A percentile compares a stretch with the other conserved stretches of the same genome.
These are phyloP conservation scores for Candida silvatica DNA, from an alignment of 805 yeast species.

Conservation along the genomic window DNA sequence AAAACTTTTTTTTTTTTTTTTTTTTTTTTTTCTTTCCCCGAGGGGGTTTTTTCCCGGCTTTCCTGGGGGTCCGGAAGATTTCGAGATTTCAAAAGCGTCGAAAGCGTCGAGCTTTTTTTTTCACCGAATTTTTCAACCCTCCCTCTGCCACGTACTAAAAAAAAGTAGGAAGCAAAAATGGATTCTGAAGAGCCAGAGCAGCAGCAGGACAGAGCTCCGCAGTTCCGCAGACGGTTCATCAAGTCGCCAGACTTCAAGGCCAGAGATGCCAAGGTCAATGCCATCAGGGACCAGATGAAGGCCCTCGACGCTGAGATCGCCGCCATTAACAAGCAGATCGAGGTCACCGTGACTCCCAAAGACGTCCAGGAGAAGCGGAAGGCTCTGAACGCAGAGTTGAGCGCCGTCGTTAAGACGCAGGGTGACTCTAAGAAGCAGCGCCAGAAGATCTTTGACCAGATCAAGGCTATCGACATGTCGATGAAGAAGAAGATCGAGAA, in stretches of 20 bases:
- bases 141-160: background rate
- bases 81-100: conserved; percentile 47
- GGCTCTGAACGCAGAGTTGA: conserved; percentile 34
- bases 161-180: background rate
- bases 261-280: conserved; percentile 49
- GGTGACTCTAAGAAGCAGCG: conserved; percentile 25
- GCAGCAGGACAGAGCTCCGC: conserved; percentile 13
- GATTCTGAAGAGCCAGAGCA: background rate
- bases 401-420: conserved; percentile 33
- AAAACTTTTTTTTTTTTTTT: too few relatives aligned
- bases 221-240: conserved; percentile 40
- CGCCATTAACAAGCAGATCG: conserved; percentile 46
- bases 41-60: too few relatives aligned
- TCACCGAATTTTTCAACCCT: too few relatives aligned
- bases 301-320: conserved; percentile 47
- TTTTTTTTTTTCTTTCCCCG: too few relatives aligned
- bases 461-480: conserved; percentile 58
- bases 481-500: conserved; percentile 72
- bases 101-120: too few relatives aligned
- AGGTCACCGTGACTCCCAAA: conserved; percentile 42
- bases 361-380: conserved; percentile 45
- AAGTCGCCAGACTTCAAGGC: conserved; percentile 69
- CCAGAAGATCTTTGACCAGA: conserved; percentile 42
- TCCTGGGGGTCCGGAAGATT: conserved; percentile 42
- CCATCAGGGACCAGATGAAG: conserved; percentile 52